Percentiles rank a stretch among this genome's conserved stretches.
Conservation (phyloP, 2,329 filamentous ascomycete genomes). For the Hortaea werneckii region DNA sequence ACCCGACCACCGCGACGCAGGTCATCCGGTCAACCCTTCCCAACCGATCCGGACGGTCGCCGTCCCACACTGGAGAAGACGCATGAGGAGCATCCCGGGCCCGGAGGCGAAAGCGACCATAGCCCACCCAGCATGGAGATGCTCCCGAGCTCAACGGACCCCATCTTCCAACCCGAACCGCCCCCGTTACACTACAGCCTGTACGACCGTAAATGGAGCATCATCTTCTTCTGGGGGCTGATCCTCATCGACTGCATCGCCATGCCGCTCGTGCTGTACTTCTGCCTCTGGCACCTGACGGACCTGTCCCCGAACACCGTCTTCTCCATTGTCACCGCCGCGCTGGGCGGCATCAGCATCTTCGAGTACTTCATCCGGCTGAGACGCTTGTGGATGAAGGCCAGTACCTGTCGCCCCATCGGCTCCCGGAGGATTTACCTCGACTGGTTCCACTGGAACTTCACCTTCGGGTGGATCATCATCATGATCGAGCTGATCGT, state of each 20-base stretch:
- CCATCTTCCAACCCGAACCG: constrained; percentile 27
- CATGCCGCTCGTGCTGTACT: constrained; percentile 51
- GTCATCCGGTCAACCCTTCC: constrained; percentile 9
- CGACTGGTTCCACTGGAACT: constrained; percentile 50
- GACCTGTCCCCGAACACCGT: constrained; percentile 39
- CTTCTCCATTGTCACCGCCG: constrained; percentile 45
- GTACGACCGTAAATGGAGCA: constrained; percentile 43
- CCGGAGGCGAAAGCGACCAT: not conserved
- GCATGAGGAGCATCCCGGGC: not conserved
- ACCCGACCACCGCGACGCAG: constrained; percentile 9
- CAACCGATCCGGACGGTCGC: not conserved
- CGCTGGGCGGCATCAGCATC: constrained; percentile 44
- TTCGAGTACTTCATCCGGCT: constrained; percentile 44
- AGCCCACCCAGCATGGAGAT: constrained; percentile 1
- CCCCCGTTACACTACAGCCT: constrained; percentile 49
- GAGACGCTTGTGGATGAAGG: constrained; percentile 40
- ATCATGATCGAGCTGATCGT: constrained; percentile 48
- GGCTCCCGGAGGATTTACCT: constrained; percentile 36
- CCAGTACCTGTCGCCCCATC: constrained; percentile 43
- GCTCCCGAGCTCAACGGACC: constrained; percentile 2
- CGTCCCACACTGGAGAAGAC: not conserved
- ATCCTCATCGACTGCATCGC: constrained; percentile 49
- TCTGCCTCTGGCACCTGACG: constrained; percentile 49
- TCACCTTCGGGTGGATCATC: constrained; percentile 44
- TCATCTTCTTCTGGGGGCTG: constrained; percentile 49